A percentile compares a stretch with the other conserved stretches of the same genome.
Evolutionary conservation across 2,329 filamentous ascomycete species (phyloP).

Genomic region (Pseudogymnoascus sp.): DNA sequence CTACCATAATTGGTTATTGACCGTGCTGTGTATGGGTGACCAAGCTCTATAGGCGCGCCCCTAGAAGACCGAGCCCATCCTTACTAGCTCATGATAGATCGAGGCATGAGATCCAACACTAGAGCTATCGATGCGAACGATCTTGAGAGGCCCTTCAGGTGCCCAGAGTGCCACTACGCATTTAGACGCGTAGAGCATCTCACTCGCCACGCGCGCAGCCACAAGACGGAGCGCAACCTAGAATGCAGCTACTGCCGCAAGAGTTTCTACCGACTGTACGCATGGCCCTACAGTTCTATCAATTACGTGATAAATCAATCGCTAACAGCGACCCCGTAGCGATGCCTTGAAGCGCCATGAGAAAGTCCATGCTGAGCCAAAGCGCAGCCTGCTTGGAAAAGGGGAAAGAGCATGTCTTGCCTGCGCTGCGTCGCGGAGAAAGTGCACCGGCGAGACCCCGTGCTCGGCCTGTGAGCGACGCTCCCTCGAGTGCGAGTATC

Average conservation of each 20-base stretch:
- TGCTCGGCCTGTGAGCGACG: conserved; percentile 18
- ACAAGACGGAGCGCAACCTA: conserved; percentile 16
- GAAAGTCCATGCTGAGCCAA: conserved; percentile 18
- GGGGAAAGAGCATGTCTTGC: conserved; percentile 18
- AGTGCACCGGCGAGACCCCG: conserved; percentile 17
- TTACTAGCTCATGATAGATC: not conserved
- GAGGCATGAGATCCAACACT: not conserved
- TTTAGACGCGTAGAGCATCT: conserved; percentile 20
- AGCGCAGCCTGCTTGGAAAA: conserved; percentile 16
- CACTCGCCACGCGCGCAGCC: conserved; percentile 19
- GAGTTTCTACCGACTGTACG: conserved; percentile 20
- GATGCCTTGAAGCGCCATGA: conserved; percentile 22
- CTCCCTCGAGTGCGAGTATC: conserved; percentile 17
- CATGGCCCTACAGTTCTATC: not conserved
- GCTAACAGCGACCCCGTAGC: conserved; percentile 9
- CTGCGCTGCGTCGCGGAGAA: conserved; percentile 18
- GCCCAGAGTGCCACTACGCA: conserved; percentile 16
- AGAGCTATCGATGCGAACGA: not conserved
- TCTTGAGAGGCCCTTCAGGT: conserved; percentile 11
- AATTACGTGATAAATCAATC: not conserved
- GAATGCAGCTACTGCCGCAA: conserved; percentile 19
- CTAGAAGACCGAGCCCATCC: not conserved
- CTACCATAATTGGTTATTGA: not conserved
- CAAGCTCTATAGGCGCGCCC: not conserved
- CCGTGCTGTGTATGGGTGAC: not conserved